These are phyloP conservation scores for Oenanthe sinensis DNA, from an alignment of 129 eudicot genomes.

Conservation along the genomic window DNA sequence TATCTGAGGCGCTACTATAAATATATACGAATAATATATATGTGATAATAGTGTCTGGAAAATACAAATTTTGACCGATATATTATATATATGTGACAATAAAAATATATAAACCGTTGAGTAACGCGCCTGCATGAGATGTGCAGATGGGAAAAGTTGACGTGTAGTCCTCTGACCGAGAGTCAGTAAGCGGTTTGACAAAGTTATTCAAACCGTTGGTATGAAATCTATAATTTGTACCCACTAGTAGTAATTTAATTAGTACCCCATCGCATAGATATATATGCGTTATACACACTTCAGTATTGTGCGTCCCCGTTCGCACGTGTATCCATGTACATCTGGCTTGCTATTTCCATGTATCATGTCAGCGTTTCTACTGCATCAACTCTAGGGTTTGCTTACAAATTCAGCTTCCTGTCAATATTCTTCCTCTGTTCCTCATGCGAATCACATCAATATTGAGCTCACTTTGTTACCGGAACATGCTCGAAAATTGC, in stretches of 20 bases:
- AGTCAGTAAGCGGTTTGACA: neutral
- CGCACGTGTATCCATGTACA: neutral
- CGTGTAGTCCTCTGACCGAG: neutral
- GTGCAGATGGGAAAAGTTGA: constrained; percentile 1
- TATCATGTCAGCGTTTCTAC: neutral
- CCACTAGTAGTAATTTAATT: neutral
- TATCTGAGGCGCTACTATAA: no score
- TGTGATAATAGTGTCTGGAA: no score
- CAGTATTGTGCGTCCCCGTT: neutral
- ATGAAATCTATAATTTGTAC: neutral
- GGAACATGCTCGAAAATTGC: no score
- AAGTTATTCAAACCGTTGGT: neutral
- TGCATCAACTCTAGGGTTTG: neutral
- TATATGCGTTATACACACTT: no score
- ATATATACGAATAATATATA: no score
- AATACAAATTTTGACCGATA: no score
- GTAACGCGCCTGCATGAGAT: constrained; percentile 1
- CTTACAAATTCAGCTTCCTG: neutral
- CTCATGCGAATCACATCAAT: no score
- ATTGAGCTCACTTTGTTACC: no score
- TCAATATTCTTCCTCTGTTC: no score
- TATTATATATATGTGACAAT: no score
- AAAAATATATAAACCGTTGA: neutral
- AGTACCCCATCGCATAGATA: neutral
- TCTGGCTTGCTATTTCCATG: no score